Base-by-base conservation (phyloP, 371 early-diverging fungal genomes). In the Actinomortierella ambigua region DNA sequence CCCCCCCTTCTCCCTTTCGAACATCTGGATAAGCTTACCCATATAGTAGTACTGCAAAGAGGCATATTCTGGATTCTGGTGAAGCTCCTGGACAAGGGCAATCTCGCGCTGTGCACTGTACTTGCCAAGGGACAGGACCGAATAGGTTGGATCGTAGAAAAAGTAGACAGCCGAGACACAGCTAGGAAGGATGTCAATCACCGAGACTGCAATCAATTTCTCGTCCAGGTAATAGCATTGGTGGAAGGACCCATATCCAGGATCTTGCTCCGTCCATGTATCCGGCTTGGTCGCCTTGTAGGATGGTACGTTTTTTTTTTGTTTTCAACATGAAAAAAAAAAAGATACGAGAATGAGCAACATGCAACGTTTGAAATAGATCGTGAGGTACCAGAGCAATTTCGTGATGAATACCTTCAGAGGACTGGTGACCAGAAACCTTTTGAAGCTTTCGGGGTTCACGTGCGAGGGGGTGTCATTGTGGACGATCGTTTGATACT, bases 101-200 rank as follows among this genome's bases (percentile, higher is more conserved):
- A 94, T 91, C 68, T 97, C 97, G 34, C 88, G 75, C 56, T 97
- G 71, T 0, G 94, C 95, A 63, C 89, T 86, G 77, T 90, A 94
- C 41, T 90, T 90, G 15, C 98, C 98, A 27, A 94, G 75, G 3
- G 89, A 86, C 6, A 96, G 78, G 43, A 73, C 82, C 1, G 79
- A 60, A 55, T 87, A 92, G 8, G 87, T 90, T 3, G 95, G 92
- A 69, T 96, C 95, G 77, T 98, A 98, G 63, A 95, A 82, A 58
- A 95, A 91, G 68, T 98, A 98, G 18, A 98, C 97, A 0, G 95
- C 90, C 0, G 97, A 96, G 1, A 97, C 84, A 63, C 94, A 95
- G 13, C 65, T 53, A 0, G 97, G 98, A 28, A 97, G 79, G 14
- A 97, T 87, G 71, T 98, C 98, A 49, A 98, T 67, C 0, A 98